A percentile compares a stretch with the other conserved stretches of the same genome.
Conservation (phyloP, 768 basidiomycete species). For the Gelatoporia subvermispora region DNA sequence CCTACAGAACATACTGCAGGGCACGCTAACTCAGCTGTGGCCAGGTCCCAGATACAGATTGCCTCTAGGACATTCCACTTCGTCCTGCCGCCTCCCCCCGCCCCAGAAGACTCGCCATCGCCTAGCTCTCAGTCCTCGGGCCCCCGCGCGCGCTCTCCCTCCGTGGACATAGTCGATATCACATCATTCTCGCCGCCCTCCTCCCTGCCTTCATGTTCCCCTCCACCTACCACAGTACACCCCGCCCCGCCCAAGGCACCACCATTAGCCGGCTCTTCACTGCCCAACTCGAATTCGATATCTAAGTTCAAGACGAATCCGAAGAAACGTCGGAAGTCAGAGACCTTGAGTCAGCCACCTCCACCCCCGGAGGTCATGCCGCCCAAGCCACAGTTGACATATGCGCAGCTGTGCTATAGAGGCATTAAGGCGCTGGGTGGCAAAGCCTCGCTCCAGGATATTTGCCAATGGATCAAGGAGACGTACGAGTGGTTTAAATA, state of each 20-base stretch:
- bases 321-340: slow-evolving; percentile 73
- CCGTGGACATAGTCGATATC: slow-evolving; percentile 70
- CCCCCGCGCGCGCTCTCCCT: slow-evolving; percentile 74
- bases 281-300: slow-evolving; percentile 57
- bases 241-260: slow-evolving; percentile 42
- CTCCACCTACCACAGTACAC: slow-evolving; percentile 48
- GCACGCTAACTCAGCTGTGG: slow-evolving; percentile 14
- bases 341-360: slow-evolving; percentile 29
- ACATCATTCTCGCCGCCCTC: slow-evolving; percentile 52
- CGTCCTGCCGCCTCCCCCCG: slow-evolving; percentile 83
- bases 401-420: slow-evolving; percentile 87
- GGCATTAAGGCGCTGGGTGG: slow-evolving; percentile 79
- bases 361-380: slow-evolving; percentile 74
- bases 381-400: slow-evolving; percentile 85
- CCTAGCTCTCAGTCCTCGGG: slow-evolving; percentile 72
- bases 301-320: slow-evolving; percentile 32
- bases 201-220: slow-evolving; percentile 72
- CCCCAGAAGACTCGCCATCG: slow-evolving; percentile 77
- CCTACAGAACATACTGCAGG: not conserved
- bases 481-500: slow-evolving; percentile 88
- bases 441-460: slow-evolving; percentile 87
- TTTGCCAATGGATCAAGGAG: slow-evolving; percentile 87
- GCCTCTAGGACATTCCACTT: slow-evolving; percentile 97
- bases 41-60: slow-evolving; percentile 92
- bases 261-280: slow-evolving; percentile 43